Evolutionary conservation across 257 asterid genomes (phyloP).

Genomic region (Gentiana macrophylla): DNA sequence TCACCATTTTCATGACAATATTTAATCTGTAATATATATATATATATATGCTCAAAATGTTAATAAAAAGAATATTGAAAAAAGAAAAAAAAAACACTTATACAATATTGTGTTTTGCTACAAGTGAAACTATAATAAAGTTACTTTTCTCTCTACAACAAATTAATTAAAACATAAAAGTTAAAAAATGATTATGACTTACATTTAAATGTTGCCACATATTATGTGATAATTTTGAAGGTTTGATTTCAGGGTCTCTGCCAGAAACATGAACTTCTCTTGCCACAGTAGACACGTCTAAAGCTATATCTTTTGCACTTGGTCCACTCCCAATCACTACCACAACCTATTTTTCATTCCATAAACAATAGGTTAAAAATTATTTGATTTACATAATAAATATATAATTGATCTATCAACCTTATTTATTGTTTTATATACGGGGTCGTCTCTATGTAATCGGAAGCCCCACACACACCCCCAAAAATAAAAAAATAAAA

Average conservation of each 20-base stretch:
- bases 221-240: not conserved
- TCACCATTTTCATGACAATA: slow-evolving; percentile 39
- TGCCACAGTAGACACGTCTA: slow-evolving; percentile 14
- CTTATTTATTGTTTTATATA: too few relatives aligned
- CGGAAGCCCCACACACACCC: too few relatives aligned
- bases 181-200: not conserved
- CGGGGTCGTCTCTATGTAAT: too few relatives aligned
- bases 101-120: not conserved
- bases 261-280: slow-evolving; percentile 21
- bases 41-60: too few relatives aligned
- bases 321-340: slow-evolving; percentile 20
- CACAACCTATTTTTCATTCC: slow-evolving; percentile 9
- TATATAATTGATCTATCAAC: too few relatives aligned
- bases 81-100: not conserved
- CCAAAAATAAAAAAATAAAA: too few relatives aligned
- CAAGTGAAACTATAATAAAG: not conserved
- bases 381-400: too few relatives aligned
- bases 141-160: too few relatives aligned
- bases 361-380: too few relatives aligned
- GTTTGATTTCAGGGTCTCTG: slow-evolving; percentile 1
- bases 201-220: slow-evolving; percentile 21
- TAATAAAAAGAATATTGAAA: slow-evolving; percentile 10
- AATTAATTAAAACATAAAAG: too few relatives aligned
- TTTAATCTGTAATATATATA: slow-evolving; percentile 4
- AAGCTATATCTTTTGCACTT: slow-evolving; percentile 18